These are phyloP conservation scores for Alternaria triticimaculans DNA, from an alignment of 2,329 filamentous ascomycete genomes.

Conservation along the genomic window DNA sequence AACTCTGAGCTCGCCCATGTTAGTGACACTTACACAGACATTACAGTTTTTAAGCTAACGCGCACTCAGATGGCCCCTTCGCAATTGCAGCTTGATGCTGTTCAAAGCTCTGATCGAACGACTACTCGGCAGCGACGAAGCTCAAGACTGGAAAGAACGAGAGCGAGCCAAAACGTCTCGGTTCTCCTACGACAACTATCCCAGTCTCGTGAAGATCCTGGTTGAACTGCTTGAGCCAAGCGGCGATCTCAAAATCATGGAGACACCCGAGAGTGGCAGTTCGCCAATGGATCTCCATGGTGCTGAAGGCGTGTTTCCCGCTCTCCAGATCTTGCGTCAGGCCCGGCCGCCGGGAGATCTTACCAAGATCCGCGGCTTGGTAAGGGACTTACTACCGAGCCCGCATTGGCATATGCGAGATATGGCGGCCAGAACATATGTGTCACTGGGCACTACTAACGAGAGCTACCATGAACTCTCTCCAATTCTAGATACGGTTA, in stretches of 20 bases:
- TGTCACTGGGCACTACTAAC: constrained; percentile 39
- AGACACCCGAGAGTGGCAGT: constrained; percentile 23
- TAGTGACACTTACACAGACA: constrained; percentile 42
- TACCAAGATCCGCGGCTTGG: constrained; percentile 63
- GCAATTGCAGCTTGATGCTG: constrained; percentile 90
- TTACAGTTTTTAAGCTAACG: constrained; percentile 1
- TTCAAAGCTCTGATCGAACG: constrained; percentile 84
- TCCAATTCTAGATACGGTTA: constrained; percentile 21
- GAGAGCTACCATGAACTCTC: constrained; percentile 33
- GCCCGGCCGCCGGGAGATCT: constrained; percentile 68
- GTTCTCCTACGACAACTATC: constrained; percentile 74
- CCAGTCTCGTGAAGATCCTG: constrained; percentile 68
- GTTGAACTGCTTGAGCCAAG: constrained; percentile 62
- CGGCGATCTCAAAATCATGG: constrained; percentile 34
- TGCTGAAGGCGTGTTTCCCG: constrained; percentile 77
- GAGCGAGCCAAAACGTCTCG: constrained; percentile 54
- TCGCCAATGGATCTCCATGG: constrained; percentile 45
- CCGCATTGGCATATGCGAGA: constrained; percentile 82
- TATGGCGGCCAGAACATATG: constrained; percentile 75
- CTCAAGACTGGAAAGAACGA: constrained; percentile 63
- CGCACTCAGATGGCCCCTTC: constrained; percentile 78
- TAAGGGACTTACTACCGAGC: constrained; percentile 70
- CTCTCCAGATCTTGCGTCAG: constrained; percentile 79
- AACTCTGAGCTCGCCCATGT: constrained; percentile 80
- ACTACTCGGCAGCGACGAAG: constrained; percentile 75